Percentiles rank a stretch among this genome's conserved stretches.
These are phyloP conservation scores for Noccaea caerulescens DNA, from an alignment of 345 rosid species.

Conservation along the genomic window DNA sequence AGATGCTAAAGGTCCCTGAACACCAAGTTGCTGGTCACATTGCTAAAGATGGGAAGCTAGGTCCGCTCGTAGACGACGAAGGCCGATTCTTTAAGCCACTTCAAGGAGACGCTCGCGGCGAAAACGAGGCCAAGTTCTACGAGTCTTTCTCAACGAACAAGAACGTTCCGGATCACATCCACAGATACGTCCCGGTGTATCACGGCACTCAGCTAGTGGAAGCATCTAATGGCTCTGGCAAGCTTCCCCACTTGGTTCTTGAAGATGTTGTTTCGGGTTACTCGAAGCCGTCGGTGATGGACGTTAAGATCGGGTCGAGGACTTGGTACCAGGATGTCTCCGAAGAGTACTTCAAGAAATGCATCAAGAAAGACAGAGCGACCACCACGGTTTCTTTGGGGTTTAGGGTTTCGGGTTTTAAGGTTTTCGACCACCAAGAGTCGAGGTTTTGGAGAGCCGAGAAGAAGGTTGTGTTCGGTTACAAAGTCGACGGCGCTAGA, in stretches of 20 bases:
- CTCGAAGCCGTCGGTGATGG: conserved; percentile 64
- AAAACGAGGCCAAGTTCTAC: conserved; percentile 66
- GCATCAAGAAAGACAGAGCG: conserved; percentile 63
- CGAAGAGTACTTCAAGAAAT: conserved; percentile 60
- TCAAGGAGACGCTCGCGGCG: conserved; percentile 69
- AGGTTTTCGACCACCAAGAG: conserved; percentile 50
- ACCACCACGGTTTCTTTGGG: conserved; percentile 65
- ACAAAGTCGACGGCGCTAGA: conserved; percentile 54
- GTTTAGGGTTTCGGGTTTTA: conserved; percentile 77
- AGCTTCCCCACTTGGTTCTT: conserved; percentile 53
- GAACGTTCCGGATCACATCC: conserved; percentile 63
- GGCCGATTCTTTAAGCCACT: conserved; percentile 92
- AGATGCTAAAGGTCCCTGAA: conserved; percentile 77
- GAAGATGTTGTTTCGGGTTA: conserved; percentile 57
- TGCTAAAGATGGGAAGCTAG: conserved; percentile 60
- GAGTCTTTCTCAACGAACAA: conserved; percentile 56
- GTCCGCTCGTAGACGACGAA: conserved; percentile 70
- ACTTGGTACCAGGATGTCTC: conserved; percentile 88
- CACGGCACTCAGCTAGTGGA: conserved; percentile 65
- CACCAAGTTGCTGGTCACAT: conserved; percentile 97
- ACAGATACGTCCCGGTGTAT: conserved; percentile 61
- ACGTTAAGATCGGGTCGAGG: conserved; percentile 86
- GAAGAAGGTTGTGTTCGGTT: conserved; percentile 53
- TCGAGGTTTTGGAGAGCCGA: conserved; percentile 65
- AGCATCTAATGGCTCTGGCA: conserved; percentile 87